Evolutionary conservation across 805 yeast species (phyloP), one percentile per base, ranked within the genome.

Genomic region (Candida maris): DNA sequence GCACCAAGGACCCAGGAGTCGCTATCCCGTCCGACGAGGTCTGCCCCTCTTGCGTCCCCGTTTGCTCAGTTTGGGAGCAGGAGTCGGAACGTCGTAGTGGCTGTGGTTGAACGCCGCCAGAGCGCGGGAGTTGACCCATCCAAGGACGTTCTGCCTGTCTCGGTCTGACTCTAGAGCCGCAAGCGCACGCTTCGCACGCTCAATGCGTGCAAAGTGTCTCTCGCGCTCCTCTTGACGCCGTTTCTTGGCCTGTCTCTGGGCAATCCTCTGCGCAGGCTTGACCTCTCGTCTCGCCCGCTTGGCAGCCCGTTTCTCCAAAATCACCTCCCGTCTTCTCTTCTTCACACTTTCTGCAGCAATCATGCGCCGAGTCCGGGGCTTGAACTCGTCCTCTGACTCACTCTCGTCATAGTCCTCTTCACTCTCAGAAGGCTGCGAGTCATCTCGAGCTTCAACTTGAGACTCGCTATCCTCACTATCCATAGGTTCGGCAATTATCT

Each of bases 41-140:
- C 28, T 25, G 10, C 28, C 28, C 21, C 31, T 9, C 39, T 47
- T 41, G 33, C 48, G 43, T n/a, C 48, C 44, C n/a, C 45, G 32
- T 8, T 44, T 36, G 33, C 38, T 28, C 8, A 35, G 37, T 26
- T 44, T 46, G 2, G 40, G 35, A 35, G 39, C 46, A 27, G 33
- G 41, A 19, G 44, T 48, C 2, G 58, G 56, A 2, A 84, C 85
- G 12, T 77, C 83, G 42, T 74, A 79, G 41, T 79, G 75, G 0
- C 71, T 59, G 41, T 68, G 66, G 4, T 77, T 84, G 12, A 67
- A 58, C 27, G 57, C 54, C 9, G 75, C 81, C 12, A 70, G 45
- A 1, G 85, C 84, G 13, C 67, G 59, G 6, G 77, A 68, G 48
- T 80, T 80, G 18, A 77, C 78, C 85, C 86, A 80, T 38, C 74